Base-by-base conservation (phyloP, 2,329 filamentous ascomycete genomes). In the Aspergillus transmontanensis region DNA sequence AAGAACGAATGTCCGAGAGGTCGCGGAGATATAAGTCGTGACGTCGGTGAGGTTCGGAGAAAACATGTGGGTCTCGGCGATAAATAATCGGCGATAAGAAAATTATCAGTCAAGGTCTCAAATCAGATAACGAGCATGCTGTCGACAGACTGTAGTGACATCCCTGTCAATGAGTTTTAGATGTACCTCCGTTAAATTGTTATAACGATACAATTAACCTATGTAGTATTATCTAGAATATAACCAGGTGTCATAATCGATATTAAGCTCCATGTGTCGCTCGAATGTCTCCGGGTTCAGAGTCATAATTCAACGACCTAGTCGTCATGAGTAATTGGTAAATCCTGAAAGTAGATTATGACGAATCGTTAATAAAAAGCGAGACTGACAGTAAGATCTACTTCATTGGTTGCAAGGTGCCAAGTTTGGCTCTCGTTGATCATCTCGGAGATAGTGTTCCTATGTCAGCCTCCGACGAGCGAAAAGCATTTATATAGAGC, bases 161-260 rank as follows among this genome's bases (percentile, higher is more conserved):
- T n/a, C 12, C 34, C 34, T 16, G 34, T 2, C 14, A 16, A 14
- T 2, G 34, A 16, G 34, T 2, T 2, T 36, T 16, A 36, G 5
- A 41, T 19, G 19, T n/a, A 19, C 7, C 39, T 41, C 1, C 19
- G 3, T 19, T 41, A 1, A n/a, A 10, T 9, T 41, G 1, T 4
- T n/a, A n/a, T 41, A 19, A 10, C 6, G 0, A 10, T n/a, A 4
- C 1, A 41, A 4, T 10, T 4, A 1, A 41, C 1, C 0, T 10
- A n/a, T 10, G 3, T 6, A n/a, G 16, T n/a, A 0, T 7, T n/a
- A 19, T 10, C 1, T 4, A n/a, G 0, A 1, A 10, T 41, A 4
- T 9, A n/a, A n/a, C 6, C 19, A 1, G 19, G 6, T 10, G 2
- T 19, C 6, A 7, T 19, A 19, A 3, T 19, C 16, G 6, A 19